These are phyloP conservation scores for Yarrowia hollandica DNA, from an alignment of 805 yeast genomes.

Conservation along the genomic window DNA sequence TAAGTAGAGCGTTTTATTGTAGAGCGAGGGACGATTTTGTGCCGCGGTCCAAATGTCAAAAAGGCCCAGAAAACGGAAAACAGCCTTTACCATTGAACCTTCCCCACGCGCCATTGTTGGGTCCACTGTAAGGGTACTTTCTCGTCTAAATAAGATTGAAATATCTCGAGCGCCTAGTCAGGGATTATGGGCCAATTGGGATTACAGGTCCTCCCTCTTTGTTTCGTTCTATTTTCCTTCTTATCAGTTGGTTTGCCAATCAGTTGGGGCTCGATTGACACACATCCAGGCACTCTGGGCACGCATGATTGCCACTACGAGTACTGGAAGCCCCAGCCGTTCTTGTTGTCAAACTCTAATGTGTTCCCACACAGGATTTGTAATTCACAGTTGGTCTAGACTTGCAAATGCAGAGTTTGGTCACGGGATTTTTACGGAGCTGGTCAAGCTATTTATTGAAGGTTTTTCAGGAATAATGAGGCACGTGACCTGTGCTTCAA, in stretches of 20 bases:
- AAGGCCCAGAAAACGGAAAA: conserved; percentile 5
- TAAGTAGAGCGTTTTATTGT: not conserved
- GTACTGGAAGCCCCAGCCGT: conserved; percentile 28
- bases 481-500: not conserved
- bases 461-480: not conserved
- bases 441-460: too few species aligned
- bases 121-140: too few species aligned
- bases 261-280: not conserved
- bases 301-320: conserved; percentile 8
- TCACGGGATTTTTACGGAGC: conserved; percentile 13
- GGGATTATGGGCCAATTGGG: too few species aligned
- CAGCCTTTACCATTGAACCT: conserved; percentile 8
- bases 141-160: not conserved
- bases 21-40: not conserved
- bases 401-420: not conserved
- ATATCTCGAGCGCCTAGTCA: too few species aligned
- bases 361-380: not conserved
- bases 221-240: too few species aligned
- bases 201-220: too few species aligned
- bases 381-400: conserved; percentile 19
- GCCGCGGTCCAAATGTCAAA: conserved; percentile 24
- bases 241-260: too few species aligned
- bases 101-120: conserved; percentile 14
- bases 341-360: conserved; percentile 20
- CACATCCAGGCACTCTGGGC: not conserved